Evolutionary conservation across 2,329 filamentous ascomycete species (phyloP).

Genomic region (Rhynchosporium agropyri): DNA sequence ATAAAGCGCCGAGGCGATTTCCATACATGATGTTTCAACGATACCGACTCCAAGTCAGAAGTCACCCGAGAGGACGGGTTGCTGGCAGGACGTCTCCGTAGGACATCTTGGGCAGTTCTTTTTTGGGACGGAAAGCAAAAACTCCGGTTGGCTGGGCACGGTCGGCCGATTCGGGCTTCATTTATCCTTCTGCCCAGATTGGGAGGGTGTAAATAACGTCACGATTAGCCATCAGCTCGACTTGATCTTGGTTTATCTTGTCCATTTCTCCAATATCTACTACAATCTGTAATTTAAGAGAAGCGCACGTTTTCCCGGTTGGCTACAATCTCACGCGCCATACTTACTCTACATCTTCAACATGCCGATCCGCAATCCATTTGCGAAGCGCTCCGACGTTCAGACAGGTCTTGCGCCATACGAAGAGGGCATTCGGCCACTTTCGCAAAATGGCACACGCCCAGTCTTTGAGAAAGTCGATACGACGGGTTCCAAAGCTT

Average conservation of each 20-base stretch:
- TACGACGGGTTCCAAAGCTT: constrained; percentile 63
- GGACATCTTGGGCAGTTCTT: too few species aligned
- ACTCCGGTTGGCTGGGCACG: constrained; percentile 20
- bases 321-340: constrained; percentile 1
- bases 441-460: constrained; percentile 49
- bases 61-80: too few species aligned
- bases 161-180: constrained; percentile 7
- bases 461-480: constrained; percentile 63
- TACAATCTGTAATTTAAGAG: background rate
- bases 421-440: constrained; percentile 57
- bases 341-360: constrained; percentile 31
- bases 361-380: constrained; percentile 75
- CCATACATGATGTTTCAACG: background rate
- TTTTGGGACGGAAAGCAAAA: background rate
- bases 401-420: constrained; percentile 32
- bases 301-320: background rate
- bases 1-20: background rate
- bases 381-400: constrained; percentile 59
- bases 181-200: constrained; percentile 14
- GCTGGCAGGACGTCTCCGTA: too few species aligned
- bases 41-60: too few species aligned
- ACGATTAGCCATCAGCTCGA: constrained; percentile 15
- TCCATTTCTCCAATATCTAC: background rate
- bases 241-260: constrained; percentile 1
- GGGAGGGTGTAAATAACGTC: constrained; percentile 19